Evolutionary conservation across 345 rosid species (phyloP).

Genomic region (Rubroshorea leprosula): DNA sequence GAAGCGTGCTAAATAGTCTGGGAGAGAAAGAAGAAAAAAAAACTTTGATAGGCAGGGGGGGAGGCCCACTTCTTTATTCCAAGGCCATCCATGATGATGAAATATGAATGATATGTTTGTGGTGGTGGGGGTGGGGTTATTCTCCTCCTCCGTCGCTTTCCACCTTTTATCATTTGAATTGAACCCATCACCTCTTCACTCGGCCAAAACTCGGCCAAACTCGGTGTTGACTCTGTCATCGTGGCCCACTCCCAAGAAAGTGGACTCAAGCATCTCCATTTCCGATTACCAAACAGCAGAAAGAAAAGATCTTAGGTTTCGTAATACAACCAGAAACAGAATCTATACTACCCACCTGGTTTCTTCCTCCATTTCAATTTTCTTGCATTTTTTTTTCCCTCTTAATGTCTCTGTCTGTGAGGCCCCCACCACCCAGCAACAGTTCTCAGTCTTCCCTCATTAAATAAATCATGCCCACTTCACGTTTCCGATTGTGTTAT

Average conservation of each 20-base stretch:
- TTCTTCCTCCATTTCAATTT: conserved; percentile 19
- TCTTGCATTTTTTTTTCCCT: no score
- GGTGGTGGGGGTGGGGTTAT: conserved; percentile 46
- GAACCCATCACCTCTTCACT: conserved; percentile 16
- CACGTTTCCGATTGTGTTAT: neutral
- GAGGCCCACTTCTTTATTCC: neutral
- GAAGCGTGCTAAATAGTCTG: neutral
- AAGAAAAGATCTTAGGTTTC: no score
- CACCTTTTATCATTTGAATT: conserved; percentile 40
- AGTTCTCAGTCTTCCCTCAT: conserved; percentile 3
- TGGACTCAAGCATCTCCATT: no score
- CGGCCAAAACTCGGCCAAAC: conserved; percentile 17
- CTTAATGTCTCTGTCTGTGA: conserved; percentile 14
- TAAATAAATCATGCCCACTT: conserved; percentile 23
- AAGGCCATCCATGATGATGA: conserved; percentile 6
- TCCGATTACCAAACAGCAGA: no score
- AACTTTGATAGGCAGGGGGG: no score
- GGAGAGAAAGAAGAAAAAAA: neutral
- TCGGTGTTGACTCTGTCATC: conserved; percentile 15
- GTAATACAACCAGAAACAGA: conserved; percentile 16
- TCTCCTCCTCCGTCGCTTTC: conserved; percentile 53
- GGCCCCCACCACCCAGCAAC: conserved; percentile 21
- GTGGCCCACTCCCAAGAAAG: no score
- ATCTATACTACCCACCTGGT: conserved; percentile 40
- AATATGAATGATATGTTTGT: conserved; percentile 35